phyloP scores from a whole-genome alignment of 192 early-diverging fungal genomes.

The Podila epicladia region DNA sequence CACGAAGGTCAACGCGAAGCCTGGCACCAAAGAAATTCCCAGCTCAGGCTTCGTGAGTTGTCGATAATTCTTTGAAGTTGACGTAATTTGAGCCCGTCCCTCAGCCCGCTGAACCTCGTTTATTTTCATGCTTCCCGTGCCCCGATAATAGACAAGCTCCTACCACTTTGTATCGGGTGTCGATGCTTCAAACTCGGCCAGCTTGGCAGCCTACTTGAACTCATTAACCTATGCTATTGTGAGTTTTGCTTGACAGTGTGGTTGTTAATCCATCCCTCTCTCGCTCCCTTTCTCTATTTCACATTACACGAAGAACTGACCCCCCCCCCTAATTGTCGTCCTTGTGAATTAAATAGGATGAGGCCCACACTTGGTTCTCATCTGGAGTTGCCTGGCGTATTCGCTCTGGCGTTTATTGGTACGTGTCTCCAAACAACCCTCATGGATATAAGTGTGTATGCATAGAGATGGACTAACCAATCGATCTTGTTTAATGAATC shows the following conservation, averaged over 20 bases:
- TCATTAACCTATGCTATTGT: conserved; percentile 92
- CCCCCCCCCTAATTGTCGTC: too few species aligned
- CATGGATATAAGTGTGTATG: not conserved
- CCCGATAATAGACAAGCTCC: conserved; percentile 75
- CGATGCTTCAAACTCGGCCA: conserved; percentile 92
- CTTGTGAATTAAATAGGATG: conserved; percentile 54
- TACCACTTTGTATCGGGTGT: conserved; percentile 84
- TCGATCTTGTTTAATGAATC: not conserved
- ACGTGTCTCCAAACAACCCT: conserved; percentile 4
- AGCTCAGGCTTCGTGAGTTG: not conserved
- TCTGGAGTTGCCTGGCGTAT: conserved; percentile 69
- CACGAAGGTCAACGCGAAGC: conserved; percentile 89
- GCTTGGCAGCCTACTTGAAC: conserved; percentile 97
- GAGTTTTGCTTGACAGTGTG: not conserved
- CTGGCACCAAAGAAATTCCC: conserved; percentile 59
- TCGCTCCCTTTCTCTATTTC: too few species aligned
- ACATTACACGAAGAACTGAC: too few species aligned
- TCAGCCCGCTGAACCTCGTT: not conserved
- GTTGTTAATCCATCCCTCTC: too few species aligned
- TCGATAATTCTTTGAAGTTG: not conserved
- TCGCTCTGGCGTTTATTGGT: conserved; percentile 72
- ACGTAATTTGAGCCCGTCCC: not conserved
- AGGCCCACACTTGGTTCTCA: conserved; percentile 74
- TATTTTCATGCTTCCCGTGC: not conserved
- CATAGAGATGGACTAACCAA: not conserved